Conservation (phyloP, 371 early-diverging fungal genomes). For the Mycotypha africana region DNA sequence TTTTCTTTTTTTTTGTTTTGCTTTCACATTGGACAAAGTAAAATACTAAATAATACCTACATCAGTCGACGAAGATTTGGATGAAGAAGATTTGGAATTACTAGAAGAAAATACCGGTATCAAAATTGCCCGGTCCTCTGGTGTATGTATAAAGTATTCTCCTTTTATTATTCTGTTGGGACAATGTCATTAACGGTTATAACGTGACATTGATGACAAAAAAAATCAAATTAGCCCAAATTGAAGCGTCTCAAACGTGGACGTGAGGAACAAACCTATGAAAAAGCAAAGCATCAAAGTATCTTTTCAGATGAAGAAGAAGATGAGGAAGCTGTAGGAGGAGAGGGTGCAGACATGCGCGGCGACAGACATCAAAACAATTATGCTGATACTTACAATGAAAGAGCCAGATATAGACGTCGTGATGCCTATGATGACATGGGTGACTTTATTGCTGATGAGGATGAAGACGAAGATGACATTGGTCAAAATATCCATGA, state of each 20-base stretch:
- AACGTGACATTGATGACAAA: not conserved
- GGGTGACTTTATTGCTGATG: slow-evolving; percentile 69
- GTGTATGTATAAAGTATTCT: slow-evolving; percentile 27
- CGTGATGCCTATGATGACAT: slow-evolving; percentile 52
- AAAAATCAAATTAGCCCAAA: slow-evolving; percentile 43
- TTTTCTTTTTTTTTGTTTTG: not conserved
- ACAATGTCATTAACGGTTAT: no score
- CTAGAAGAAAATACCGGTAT: slow-evolving; percentile 82
- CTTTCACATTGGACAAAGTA: no score
- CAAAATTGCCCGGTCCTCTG: slow-evolving; percentile 43
- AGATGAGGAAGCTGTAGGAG: slow-evolving; percentile 29
- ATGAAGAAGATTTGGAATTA: slow-evolving; percentile 84
- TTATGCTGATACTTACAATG: slow-evolving; percentile 39
- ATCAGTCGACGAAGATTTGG: slow-evolving; percentile 66
- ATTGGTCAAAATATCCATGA: slow-evolving; percentile 54
- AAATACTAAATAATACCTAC: no score
- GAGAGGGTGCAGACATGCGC: slow-evolving; percentile 4
- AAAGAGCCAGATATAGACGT: slow-evolving; percentile 33
- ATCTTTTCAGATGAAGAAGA: slow-evolving; percentile 58
- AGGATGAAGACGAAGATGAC: slow-evolving; percentile 56
- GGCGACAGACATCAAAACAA: slow-evolving; percentile 33
- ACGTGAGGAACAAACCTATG: slow-evolving; percentile 37
- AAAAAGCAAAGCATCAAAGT: slow-evolving; percentile 32
- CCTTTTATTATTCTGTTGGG: not conserved
- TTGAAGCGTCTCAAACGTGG: slow-evolving; percentile 73